Base-by-base conservation (phyloP, 805 yeast species). In the Ogataea nonfermentans region DNA sequence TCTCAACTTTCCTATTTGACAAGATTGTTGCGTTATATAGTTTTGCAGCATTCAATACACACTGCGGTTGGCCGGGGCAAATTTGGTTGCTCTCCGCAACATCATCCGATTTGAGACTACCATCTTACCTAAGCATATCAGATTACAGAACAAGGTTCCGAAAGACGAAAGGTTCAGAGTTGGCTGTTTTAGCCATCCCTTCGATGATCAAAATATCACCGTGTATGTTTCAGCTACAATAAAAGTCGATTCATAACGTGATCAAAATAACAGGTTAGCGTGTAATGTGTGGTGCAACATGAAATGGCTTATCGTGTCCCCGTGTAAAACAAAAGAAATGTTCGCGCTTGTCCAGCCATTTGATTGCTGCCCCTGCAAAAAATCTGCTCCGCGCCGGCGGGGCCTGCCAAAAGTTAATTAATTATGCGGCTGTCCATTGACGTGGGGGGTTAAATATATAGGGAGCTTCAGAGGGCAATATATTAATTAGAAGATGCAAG, bases 381-480 rank as follows among this genome's bases (percentile, higher is more conserved):
- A 17, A 13, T 23, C 16, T 12, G 30, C 30, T 9, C 13, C 24
- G 13, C 15, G 24, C 40, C 13, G 30, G 22, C 31, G 26, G 16
- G 14, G n/a, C 30, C 26, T 23, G 29, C 15, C 24, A 24, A 29
- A 31, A 33, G 28, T 23, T 27, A 32, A 32, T 39, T 28, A 32
- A 29, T 33, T 29, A 16, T 39, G 42, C 42, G 42, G 42, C 42
- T 39, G 24, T 14, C 24, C 16, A 12, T 29, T 30, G 26, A 19
- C 16, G 12, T 8, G 25, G 13, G 42, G 35, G 37, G 29, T 22
- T 15, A 32, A 28, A 10, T 32, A 14, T 13, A 17, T 32, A 33
- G 37, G 34, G 32, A 35, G 41, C 35, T 37, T 32, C 25, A 31
- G 41, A 32, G 42, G 42, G 42, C 42, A 39, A 39, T 28, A 32